These are phyloP conservation scores for Tillandsia fasciculata DNA, from an alignment of 176 grass and related monocot species.

Conservation along the genomic window DNA sequence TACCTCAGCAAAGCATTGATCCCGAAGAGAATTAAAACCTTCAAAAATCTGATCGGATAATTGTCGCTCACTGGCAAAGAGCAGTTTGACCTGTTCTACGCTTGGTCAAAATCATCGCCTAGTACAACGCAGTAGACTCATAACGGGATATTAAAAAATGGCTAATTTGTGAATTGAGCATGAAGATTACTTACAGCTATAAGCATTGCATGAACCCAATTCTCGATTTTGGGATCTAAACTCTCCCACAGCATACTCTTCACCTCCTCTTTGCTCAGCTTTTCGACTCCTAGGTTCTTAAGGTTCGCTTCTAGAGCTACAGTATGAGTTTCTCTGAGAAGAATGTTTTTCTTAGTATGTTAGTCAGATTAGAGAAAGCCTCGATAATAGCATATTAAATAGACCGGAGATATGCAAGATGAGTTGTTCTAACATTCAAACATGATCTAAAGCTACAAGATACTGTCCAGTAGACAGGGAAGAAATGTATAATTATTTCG, in stretches of 20 bases:
- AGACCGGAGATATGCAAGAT: too few relatives aligned
- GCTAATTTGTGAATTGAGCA: background rate
- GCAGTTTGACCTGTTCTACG: constrained; percentile 74
- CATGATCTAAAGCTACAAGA: too few relatives aligned
- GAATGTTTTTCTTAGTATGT: background rate
- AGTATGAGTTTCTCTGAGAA: constrained; percentile 61
- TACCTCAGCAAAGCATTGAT: constrained; percentile 81
- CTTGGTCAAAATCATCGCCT: constrained; percentile 12
- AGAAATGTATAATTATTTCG: too few relatives aligned
- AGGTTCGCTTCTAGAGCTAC: constrained; percentile 76
- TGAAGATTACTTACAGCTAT: constrained; percentile 59
- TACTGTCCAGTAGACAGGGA: too few relatives aligned
- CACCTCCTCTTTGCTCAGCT: constrained; percentile 94
- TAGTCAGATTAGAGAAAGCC: too few relatives aligned
- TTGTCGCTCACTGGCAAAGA: constrained; percentile 78
- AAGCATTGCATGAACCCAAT: constrained; percentile 95
- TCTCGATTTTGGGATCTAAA: constrained; percentile 80
- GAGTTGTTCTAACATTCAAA: too few relatives aligned
- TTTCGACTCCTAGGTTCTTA: constrained; percentile 88
- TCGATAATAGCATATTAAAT: too few relatives aligned
- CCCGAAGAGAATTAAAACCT: constrained; percentile 62
- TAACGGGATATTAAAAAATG: background rate
- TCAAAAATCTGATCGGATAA: constrained; percentile 93
- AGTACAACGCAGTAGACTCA: constrained; percentile 9
- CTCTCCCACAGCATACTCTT: constrained; percentile 94